A percentile compares a stretch with the other conserved stretches of the same genome.
Evolutionary conservation across 2,329 filamentous ascomycete species (phyloP).

Genomic region (Tolypocladium pustulatum): DNA sequence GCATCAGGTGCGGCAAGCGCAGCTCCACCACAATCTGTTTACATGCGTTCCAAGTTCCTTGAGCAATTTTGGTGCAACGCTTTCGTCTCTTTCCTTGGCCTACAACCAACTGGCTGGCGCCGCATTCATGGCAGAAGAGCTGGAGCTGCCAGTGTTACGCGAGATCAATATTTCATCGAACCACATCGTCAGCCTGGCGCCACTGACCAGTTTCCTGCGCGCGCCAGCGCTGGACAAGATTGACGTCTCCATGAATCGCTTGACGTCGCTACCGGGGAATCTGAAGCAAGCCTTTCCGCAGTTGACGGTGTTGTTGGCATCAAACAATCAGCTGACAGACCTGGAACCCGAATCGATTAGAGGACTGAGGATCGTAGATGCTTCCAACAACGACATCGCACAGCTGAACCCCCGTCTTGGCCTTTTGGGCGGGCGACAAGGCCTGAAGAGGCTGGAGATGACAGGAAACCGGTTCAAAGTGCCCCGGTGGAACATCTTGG

Average conservation of each 20-base stretch:
- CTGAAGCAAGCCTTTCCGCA: constrained; percentile 59
- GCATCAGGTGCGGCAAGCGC: constrained; percentile 45
- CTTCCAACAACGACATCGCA: constrained; percentile 78
- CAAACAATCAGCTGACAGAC: constrained; percentile 69
- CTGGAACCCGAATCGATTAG: constrained; percentile 63
- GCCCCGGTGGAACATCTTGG: constrained; percentile 71
- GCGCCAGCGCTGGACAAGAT: constrained; percentile 68
- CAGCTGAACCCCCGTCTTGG: constrained; percentile 73
- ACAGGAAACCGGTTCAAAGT: constrained; percentile 81
- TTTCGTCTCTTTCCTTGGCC: constrained; percentile 64
- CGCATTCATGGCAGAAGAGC: constrained; percentile 51
- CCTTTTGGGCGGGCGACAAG: constrained; percentile 53
- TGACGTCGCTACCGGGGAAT: constrained; percentile 53
- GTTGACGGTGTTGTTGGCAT: constrained; percentile 59
- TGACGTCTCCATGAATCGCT: constrained; percentile 74
- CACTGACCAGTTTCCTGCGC: constrained; percentile 55
- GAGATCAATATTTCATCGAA: constrained; percentile 70
- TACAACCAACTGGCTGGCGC: constrained; percentile 62
- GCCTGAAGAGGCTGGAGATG: constrained; percentile 61
- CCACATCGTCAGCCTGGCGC: constrained; percentile 58
- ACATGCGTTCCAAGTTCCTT: constrained; percentile 60
- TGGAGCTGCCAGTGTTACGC: constrained; percentile 63
- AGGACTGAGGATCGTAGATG: constrained; percentile 67
- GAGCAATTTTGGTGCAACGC: constrained; percentile 56
- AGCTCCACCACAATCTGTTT: constrained; percentile 70